phyloP scores from a whole-genome alignment of 495 filamentous ascomycete species.

The Talaromyces adpressus region DNA sequence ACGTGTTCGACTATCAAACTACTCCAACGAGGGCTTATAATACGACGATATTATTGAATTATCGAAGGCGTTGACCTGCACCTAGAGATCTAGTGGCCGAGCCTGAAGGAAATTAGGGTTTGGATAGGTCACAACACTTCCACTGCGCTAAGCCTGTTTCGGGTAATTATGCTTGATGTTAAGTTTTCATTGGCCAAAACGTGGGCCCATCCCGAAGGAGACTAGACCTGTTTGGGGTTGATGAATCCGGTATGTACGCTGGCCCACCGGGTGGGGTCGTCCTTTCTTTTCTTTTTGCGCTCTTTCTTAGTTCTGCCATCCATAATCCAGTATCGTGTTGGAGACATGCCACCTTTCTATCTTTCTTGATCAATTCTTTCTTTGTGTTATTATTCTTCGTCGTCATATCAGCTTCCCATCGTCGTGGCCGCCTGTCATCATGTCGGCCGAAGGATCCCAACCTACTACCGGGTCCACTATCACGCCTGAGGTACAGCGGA shows the following conservation, averaged over 20 bases:
- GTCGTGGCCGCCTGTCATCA: not conserved
- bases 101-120: not conserved
- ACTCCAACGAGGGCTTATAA: not conserved
- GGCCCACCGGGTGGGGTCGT: not conserved
- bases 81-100: not conserved
- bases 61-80: not conserved
- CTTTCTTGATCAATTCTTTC: not conserved
- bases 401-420: not conserved
- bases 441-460: not conserved
- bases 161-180: not conserved
- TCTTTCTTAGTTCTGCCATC: no score
- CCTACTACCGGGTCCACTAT: not conserved
- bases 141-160: not conserved
- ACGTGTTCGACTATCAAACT: not conserved
- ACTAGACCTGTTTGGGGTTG: not conserved
- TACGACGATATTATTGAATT: not conserved
- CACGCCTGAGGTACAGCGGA: not conserved
- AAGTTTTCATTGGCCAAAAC: not conserved
- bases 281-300: not conserved
- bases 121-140: not conserved
- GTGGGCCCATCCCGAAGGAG: not conserved
- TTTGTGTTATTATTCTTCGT: not conserved
- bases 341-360: not conserved
- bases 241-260: not conserved
- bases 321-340: not conserved